These are phyloP conservation scores for Agarophyton chilense DNA, from an alignment of 23 red algal genomes.

Conservation along the genomic window DNA sequence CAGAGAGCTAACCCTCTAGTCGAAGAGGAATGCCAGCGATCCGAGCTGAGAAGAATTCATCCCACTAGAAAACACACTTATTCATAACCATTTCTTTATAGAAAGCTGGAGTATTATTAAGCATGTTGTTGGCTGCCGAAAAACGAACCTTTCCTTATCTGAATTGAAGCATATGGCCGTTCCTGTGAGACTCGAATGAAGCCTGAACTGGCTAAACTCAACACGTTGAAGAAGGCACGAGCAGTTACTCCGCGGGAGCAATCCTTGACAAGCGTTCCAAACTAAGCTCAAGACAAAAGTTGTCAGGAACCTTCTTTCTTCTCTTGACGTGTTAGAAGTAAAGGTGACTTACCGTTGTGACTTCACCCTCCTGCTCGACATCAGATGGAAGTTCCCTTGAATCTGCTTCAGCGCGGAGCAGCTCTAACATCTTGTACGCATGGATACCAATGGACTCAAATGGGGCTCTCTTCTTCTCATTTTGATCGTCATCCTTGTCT, in stretches of 20 bases:
- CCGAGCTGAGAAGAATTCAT: too few species aligned
- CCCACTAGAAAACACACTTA: too few species aligned
- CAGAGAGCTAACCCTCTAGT: too few species aligned
- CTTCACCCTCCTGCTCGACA: not conserved
- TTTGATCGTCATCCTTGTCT: not conserved
- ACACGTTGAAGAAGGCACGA: constrained; percentile 51
- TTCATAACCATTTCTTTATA: too few species aligned
- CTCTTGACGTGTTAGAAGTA: not conserved
- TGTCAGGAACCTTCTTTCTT: not conserved
- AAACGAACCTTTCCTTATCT: not conserved
- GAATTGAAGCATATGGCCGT: constrained; percentile 39
- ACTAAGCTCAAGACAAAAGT: not conserved
- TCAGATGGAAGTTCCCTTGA: not conserved
- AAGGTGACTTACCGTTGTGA: constrained; percentile 16
- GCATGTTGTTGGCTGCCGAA: not conserved
- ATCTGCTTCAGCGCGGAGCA: constrained; percentile 15
- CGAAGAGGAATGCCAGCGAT: too few species aligned
- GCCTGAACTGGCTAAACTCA: constrained; percentile 28
- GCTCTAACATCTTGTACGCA: constrained; percentile 51
- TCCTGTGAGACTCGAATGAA: constrained; percentile 38
- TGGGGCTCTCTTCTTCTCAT: not conserved
- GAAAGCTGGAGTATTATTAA: too few species aligned
- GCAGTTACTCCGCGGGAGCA: constrained; percentile 46
- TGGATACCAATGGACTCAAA: constrained; percentile 31
- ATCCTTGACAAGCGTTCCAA: constrained; percentile 27